A percentile compares a stretch with the other conserved stretches of the same genome.
Conservation (phyloP, 2,329 filamentous ascomycete species). For the Trichoderma sp. region DNA sequence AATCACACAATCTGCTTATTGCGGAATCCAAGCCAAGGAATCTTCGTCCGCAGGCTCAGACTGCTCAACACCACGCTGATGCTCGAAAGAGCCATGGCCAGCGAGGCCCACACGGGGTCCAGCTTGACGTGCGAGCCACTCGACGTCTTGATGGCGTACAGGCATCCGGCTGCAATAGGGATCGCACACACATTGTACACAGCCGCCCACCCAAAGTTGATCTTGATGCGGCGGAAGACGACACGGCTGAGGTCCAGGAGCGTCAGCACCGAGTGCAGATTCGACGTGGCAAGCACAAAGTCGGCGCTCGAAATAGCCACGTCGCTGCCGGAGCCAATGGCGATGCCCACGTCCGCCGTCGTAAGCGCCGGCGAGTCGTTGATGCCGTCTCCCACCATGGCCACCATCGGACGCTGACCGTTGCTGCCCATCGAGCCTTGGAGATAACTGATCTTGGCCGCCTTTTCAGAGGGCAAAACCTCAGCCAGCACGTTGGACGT, state of each 20-base stretch:
- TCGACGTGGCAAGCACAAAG: conserved; percentile 76
- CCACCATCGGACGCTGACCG: conserved; percentile 54
- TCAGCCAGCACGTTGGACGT: conserved; percentile 76
- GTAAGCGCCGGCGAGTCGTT: conserved; percentile 84
- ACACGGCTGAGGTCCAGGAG: conserved; percentile 67
- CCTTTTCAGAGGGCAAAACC: conserved; percentile 81
- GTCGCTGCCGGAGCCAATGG: conserved; percentile 79
- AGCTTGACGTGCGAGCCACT: conserved; percentile 58
- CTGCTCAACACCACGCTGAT: conserved; percentile 86
- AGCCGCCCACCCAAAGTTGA: conserved; percentile 85
- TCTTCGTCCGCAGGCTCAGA: conserved; percentile 60
- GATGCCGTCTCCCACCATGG: conserved; percentile 87
- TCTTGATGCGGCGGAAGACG: conserved; percentile 74
- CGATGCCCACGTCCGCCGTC: conserved; percentile 78
- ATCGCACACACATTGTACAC: conserved; percentile 78
- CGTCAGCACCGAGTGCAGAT: conserved; percentile 67
- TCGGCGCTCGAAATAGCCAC: conserved; percentile 78
- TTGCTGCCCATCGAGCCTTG: conserved; percentile 50
- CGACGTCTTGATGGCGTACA: conserved; percentile 58
- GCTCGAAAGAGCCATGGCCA: conserved; percentile 91
- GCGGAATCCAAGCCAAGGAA: conserved; percentile 46
- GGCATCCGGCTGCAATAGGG: conserved; percentile 75
- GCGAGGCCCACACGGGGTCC: conserved; percentile 79
- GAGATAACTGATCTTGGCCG: conserved; percentile 64
- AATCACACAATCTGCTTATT: conserved; percentile 16